Conservation (phyloP, 2,329 filamentous ascomycete genomes). For the Cladophialophora chaetospira region DNA sequence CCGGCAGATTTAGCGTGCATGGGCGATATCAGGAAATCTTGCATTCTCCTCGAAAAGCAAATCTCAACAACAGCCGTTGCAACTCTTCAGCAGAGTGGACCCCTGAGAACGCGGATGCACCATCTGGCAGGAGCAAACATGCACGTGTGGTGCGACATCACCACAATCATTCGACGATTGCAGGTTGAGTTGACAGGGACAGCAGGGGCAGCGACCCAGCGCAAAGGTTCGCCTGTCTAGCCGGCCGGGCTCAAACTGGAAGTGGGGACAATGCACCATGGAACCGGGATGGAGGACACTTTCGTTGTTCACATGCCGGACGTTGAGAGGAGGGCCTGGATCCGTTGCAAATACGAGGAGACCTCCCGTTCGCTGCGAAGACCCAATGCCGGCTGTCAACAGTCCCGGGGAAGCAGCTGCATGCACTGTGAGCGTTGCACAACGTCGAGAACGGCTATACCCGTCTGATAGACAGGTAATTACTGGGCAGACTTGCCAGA, state of each 20-base stretch:
- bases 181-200: neutral
- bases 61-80: too few relatives aligned
- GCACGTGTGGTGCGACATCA: neutral
- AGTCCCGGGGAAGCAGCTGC: neutral
- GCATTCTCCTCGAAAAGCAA: neutral
- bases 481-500: neutral
- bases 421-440: neutral
- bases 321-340: neutral
- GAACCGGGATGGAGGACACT: too few relatives aligned
- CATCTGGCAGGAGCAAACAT: too few relatives aligned
- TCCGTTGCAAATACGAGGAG: neutral
- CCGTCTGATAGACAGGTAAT: slow-evolving; percentile 3
- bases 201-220: neutral
- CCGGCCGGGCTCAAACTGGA: too few relatives aligned
- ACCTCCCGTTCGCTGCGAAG: neutral
- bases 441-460: slow-evolving; percentile 2
- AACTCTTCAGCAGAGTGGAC: too few relatives aligned
- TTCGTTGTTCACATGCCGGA: too few relatives aligned
- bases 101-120: too few relatives aligned
- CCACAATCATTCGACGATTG: neutral
- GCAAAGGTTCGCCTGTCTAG: neutral
- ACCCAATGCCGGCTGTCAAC: neutral
- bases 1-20: neutral
- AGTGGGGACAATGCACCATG: too few relatives aligned
- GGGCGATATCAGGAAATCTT: neutral